Percentiles rank a stretch among this genome's conserved stretches.
Evolutionary conservation across 495 filamentous ascomycete genomes (phyloP).

Genomic region (Schizothecium vesticola): DNA sequence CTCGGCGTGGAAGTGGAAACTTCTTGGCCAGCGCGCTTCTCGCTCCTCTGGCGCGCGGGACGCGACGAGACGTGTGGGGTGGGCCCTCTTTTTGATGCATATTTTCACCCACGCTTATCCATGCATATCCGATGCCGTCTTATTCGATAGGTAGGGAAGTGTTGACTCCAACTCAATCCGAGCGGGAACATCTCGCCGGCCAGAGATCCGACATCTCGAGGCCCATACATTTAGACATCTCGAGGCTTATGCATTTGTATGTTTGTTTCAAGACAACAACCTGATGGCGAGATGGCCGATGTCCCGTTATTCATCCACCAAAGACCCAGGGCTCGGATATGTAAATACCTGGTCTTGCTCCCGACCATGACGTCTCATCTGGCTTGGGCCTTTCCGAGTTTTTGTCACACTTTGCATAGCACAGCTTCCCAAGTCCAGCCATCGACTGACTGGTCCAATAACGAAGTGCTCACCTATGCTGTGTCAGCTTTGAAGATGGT

Average conservation of each 20-base stretch:
- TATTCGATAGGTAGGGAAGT: neutral
- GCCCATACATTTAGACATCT: neutral
- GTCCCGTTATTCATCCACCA: neutral
- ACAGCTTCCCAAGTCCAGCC: neutral
- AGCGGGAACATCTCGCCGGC: no score
- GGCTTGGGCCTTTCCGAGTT: neutral
- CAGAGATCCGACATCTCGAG: no score
- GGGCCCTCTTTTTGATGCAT: neutral
- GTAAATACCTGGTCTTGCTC: neutral
- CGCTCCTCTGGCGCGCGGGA: slow-evolving; percentile 2
- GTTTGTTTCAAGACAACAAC: neutral
- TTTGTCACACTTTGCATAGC: neutral
- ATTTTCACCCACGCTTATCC: neutral
- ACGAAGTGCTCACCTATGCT: neutral
- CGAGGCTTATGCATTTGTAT: neutral
- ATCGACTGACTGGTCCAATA: neutral
- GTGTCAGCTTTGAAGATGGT: neutral
- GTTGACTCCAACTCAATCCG: neutral
- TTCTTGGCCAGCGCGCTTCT: slow-evolving; percentile 3
- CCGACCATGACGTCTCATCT: neutral
- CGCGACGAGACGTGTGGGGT: slow-evolving; percentile 1
- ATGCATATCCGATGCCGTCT: neutral
- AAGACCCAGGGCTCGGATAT: neutral
- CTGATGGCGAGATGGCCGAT: neutral
- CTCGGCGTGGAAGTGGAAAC: slow-evolving; percentile 2